Evolutionary conservation across 352 stramenopile genomes (phyloP), one percentile per base, ranked within the genome.

Genomic region (Phytophthora macrochlamydospora): DNA sequence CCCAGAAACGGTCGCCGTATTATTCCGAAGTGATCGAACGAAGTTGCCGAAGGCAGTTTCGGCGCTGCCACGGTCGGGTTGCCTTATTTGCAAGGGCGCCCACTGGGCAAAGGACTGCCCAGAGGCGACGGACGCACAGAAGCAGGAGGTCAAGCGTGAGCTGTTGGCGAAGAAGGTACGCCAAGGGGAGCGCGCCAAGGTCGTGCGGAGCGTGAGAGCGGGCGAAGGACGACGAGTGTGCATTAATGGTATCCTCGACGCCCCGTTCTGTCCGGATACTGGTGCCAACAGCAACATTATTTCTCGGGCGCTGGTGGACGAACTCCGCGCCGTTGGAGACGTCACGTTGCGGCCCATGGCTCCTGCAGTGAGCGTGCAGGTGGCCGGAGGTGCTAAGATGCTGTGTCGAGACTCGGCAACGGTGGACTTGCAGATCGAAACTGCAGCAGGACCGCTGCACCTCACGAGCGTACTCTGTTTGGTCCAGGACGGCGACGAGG

Each of bases 81-180:
- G 50, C 54, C 38, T 64, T 11, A 40, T 57, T 6, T 75, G 62
- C 56, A 67, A 67, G 32, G 56, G 52, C 0, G 33, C 61, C 9
- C 52, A 75, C 48, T 75, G 62, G 67, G 29, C 70, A 0, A 52
- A 51, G 8, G 56, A 60, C 29, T 68, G 51, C 18, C 61, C 51
- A 4, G 56, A 56, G 7, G 56, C 58, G 4, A 67, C 55, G 2
- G 58, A 61, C 30, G 49, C 28, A 29, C 54, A 64, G 37, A 50
- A 51, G 30, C 51, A 55, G 32, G 45, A 62, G 18, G 24, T 62
- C 4, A 8, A 46, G 40, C 40, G 18, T 7, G 6, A 7, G 8
- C 12, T 46, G 4, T 13, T 6, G 9, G 14, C 8, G 9, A 46
- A n/a, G 12, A 46, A 46, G 40, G 8, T n/a, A n/a, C 40, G 40